Base-by-base conservation (phyloP, 768 basidiomycete species). In the Tylopilus cervinicoccineus region DNA sequence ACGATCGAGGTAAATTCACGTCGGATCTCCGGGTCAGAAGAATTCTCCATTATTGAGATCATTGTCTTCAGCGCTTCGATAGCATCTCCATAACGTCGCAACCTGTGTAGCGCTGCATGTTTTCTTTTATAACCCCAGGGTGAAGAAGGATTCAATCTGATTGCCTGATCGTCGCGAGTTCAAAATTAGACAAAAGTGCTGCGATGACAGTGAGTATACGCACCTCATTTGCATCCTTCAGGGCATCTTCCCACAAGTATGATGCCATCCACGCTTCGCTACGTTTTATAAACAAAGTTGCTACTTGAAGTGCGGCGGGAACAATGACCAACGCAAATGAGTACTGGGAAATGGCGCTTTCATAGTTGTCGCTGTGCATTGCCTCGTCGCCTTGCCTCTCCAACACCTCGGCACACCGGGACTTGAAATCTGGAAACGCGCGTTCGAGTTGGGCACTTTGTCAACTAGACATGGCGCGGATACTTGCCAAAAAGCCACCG, bases 221-320 rank as follows among this genome's bases (percentile, higher is more conserved):
- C 10, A 61, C 59, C 46, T 60, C 48, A 5, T 58, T 31, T 17
- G 52, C 59, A 40, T 60, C 59, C 13, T 23, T 38, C 37, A 61
- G 42, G 2, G 53, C 48, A 38, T 39, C 45, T 13, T 54, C 34
- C 47, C 52, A 61, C 12, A 23, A 45, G 24, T 14, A 36, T 23
- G 24, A 50, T 9, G 17, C 38, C 2, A 19, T 36, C 2, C 33
- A 36, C 0, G 59, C 59, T 4, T 58, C 20, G 20, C 59, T 52
- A 2, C 59, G 48, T 32, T 58, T 60, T 28, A 50, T 34, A 17
- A 57, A 48, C 2, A 60, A 22, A 6, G 23, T 27, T 4, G 11
- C 27, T 22, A 16, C 20, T 19, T 24, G n/a, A 7, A 6, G 33
- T 14, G 6, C 7, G 16, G 29, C 4, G 4, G 31, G 50, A 27